Evolutionary conservation across 805 yeast genomes (phyloP).

Genomic region (Debaryomyces hansenii): DNA sequence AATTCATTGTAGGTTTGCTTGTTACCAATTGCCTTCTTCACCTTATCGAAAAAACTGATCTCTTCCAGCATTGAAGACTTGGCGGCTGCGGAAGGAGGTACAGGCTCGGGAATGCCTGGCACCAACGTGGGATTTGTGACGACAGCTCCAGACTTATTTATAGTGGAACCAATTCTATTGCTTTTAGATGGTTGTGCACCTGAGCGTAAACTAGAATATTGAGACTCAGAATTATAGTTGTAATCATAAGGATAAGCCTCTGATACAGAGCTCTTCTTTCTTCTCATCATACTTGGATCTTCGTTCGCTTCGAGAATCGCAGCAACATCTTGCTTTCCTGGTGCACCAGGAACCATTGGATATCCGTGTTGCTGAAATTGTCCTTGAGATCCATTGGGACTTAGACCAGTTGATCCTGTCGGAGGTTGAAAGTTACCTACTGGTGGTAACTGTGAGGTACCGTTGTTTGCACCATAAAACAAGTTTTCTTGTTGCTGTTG

Average conservation of each 20-base stretch:
- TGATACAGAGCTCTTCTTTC: slow-evolving; percentile 22
- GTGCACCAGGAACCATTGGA: slow-evolving; percentile 9
- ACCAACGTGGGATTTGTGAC: slow-evolving; percentile 63
- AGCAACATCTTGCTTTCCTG: slow-evolving; percentile 10
- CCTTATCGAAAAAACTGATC: slow-evolving; percentile 86
- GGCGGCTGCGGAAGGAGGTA: slow-evolving; percentile 45
- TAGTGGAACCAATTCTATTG: slow-evolving; percentile 11
- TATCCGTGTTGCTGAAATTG: slow-evolving; percentile 18
- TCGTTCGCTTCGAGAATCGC: slow-evolving; percentile 1
- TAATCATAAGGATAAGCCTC: slow-evolving; percentile 33
- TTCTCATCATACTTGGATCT: slow-evolving; percentile 1
- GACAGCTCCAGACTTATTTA: slow-evolving; percentile 31
- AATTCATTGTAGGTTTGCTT: slow-evolving; percentile 92
- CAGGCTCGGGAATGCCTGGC: slow-evolving; percentile 86
- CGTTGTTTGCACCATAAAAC: slow-evolving; percentile 23
- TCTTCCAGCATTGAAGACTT: slow-evolving; percentile 77
- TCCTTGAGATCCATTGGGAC: slow-evolving; percentile 20
- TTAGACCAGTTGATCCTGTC: slow-evolving; percentile 27
- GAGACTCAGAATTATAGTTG: slow-evolving; percentile 45
- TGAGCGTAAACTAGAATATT: slow-evolving; percentile 48
- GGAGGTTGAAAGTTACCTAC: slow-evolving; percentile 86
- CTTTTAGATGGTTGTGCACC: slow-evolving; percentile 22
- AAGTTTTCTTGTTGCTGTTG: slow-evolving; percentile 17
- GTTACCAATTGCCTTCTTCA: slow-evolving; percentile 82
- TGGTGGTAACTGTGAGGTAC: slow-evolving; percentile 69